Percentiles rank a stretch among this genome's conserved stretches.
Conservation (phyloP, 371 early-diverging fungal species). For the Rhizopus arrhizus region DNA sequence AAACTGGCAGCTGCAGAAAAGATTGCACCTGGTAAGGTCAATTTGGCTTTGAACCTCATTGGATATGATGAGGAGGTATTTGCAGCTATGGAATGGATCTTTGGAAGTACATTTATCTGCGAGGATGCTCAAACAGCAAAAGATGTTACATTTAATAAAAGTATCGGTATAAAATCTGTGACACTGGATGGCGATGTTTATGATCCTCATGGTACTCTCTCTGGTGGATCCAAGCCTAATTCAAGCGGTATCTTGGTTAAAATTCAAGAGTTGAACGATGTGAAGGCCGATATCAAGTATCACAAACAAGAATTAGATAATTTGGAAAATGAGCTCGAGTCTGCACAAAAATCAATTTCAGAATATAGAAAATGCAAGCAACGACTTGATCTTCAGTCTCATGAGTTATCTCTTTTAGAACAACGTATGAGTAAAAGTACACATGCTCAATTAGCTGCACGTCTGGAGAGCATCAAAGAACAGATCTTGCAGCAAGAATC, state of each 20-base stretch:
- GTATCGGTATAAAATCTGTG: conserved; percentile 83
- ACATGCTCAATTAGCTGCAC: conserved; percentile 60
- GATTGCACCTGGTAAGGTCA: conserved; percentile 81
- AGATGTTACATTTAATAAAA: conserved; percentile 83
- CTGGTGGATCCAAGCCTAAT: conserved; percentile 91
- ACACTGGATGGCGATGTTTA: conserved; percentile 99
- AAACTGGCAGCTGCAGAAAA: conserved; percentile 69
- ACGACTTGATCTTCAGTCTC: conserved; percentile 69
- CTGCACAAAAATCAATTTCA: conserved; percentile 42
- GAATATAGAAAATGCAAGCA: conserved; percentile 57
- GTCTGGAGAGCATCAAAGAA: conserved; percentile 49
- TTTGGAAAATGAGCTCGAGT: conserved; percentile 50
- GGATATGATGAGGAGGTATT: conserved; percentile 78
- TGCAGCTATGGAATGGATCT: conserved; percentile 93
- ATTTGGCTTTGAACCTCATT: conserved; percentile 83
- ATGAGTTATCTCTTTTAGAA: conserved; percentile 73
- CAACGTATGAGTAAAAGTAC: conserved; percentile 73
- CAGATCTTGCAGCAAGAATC: conserved; percentile 35
- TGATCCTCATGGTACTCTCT: conserved; percentile 96
- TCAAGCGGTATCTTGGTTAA: conserved; percentile 78
- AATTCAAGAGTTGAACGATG: conserved; percentile 65
- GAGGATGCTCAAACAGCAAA: conserved; percentile 87
- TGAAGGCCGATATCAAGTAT: conserved; percentile 53
- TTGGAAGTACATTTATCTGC: conserved; percentile 94
- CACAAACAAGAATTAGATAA: conserved; percentile 50